Percentiles rank a stretch among this genome's conserved stretches.
Conservation (phyloP, 305 asterid genomes). For the Andrographis paniculata region DNA sequence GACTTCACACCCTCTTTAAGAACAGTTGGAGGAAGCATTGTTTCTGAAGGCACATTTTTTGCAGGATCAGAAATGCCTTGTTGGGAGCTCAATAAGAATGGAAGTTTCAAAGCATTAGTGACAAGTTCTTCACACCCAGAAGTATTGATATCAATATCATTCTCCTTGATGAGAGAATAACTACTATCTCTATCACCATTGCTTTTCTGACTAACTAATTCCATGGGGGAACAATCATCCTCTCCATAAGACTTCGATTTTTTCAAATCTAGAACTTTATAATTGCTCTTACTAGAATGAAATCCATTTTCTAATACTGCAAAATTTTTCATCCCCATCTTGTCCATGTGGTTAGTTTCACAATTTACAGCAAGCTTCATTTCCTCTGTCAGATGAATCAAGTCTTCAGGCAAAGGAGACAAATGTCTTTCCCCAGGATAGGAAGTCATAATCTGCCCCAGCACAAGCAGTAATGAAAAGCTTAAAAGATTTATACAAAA, state of each 20-base stretch:
- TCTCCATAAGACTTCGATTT: constrained; percentile 31
- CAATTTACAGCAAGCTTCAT: constrained; percentile 33
- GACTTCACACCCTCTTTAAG: constrained; percentile 33
- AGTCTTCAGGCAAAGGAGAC: constrained; percentile 79
- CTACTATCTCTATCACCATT: constrained; percentile 19
- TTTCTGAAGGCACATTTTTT: constrained; percentile 26
- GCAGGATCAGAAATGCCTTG: constrained; percentile 22
- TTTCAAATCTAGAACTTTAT: constrained; percentile 36
- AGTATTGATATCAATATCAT: constrained; percentile 37
- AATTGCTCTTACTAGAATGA: constrained; percentile 38
- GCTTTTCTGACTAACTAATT: constrained; percentile 22
- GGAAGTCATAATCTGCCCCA: constrained; percentile 80
- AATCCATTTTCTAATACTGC: constrained; percentile 37
- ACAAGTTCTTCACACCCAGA: constrained; percentile 71
- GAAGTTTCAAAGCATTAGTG: constrained; percentile 73
- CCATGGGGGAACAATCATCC: constrained; percentile 22
- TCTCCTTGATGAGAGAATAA: constrained; percentile 36
- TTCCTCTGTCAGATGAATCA: constrained; percentile 38
- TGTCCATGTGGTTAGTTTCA: constrained; percentile 34
- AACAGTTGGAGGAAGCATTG: constrained; percentile 22
- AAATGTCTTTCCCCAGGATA: constrained; percentile 42
- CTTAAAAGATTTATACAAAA: constrained; percentile 7
- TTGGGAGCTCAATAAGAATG: constrained; percentile 49
- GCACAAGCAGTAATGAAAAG: constrained; percentile 13
- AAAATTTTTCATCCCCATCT: constrained; percentile 28